Evolutionary conservation across 1,139 yeast genomes (phyloP).

Genomic region (Citeromyces hawaiiensis): DNA sequence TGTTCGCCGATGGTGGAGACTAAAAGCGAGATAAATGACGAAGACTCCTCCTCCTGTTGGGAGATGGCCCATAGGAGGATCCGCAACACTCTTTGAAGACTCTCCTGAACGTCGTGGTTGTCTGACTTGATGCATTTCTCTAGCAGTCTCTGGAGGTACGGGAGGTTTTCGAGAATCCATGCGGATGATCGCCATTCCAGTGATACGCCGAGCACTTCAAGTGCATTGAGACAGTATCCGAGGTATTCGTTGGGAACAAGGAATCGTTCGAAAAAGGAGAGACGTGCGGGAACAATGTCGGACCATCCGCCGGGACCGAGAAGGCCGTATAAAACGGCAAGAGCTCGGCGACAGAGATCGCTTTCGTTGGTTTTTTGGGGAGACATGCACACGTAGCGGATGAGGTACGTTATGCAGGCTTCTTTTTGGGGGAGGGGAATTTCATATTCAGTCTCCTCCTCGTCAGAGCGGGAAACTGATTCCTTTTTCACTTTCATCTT

Average conservation of each 20-base stretch:
- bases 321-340: slow-evolving; percentile 61
- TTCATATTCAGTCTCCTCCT: slow-evolving; percentile 20
- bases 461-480: slow-evolving; percentile 11
- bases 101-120: slow-evolving; percentile 75
- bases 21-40: slow-evolving; percentile 47
- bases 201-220: slow-evolving; percentile 82
- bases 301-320: slow-evolving; percentile 71
- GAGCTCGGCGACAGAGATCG: slow-evolving; percentile 69
- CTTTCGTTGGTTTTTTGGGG: slow-evolving; percentile 79
- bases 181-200: slow-evolving; percentile 60
- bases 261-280: slow-evolving; percentile 78
- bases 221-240: slow-evolving; percentile 77
- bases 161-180: slow-evolving; percentile 67
- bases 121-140: slow-evolving; percentile 79
- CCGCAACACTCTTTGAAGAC: slow-evolving; percentile 59
- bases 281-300: slow-evolving; percentile 62
- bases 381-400: slow-evolving; percentile 78
- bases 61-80: slow-evolving; percentile 54
- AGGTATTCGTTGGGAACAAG: slow-evolving; percentile 64
- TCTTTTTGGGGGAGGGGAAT: slow-evolving; percentile 78
- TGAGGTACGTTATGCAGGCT: slow-evolving; percentile 83
- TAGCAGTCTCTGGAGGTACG: slow-evolving; percentile 55
- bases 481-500: slow-evolving; percentile 4
- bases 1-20: slow-evolving; percentile 72
- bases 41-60: slow-evolving; percentile 37